phyloP scores from a whole-genome alignment of 2,329 filamentous ascomycete genomes.

The Emergomyces africanus region DNA sequence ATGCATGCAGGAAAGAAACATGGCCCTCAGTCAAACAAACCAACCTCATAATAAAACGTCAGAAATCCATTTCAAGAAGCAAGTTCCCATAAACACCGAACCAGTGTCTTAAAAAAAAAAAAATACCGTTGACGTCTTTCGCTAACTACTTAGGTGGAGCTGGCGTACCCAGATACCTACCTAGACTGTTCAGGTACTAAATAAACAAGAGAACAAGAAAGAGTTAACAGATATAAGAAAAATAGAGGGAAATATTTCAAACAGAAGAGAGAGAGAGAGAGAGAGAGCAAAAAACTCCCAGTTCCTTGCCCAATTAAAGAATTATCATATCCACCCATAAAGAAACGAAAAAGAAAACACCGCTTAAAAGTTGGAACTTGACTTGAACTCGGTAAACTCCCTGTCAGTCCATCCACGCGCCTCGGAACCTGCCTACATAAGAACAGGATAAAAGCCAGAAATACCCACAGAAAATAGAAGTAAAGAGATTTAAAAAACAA shows the following conservation, averaged over 20 bases:
- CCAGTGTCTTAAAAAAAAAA: conserved; percentile 4
- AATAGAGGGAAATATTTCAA: background rate
- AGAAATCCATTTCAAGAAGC: too few species aligned
- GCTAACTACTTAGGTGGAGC: background rate
- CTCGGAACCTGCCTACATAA: background rate
- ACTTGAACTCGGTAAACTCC: background rate
- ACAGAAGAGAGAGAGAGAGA: background rate
- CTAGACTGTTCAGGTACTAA: background rate
- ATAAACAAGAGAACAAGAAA: background rate
- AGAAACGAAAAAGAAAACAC: background rate
- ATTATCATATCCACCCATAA: background rate
- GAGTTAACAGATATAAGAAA: background rate
- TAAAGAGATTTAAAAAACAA: background rate
- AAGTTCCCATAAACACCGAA: too few species aligned
- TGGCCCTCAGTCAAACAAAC: too few species aligned
- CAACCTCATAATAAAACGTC: too few species aligned
- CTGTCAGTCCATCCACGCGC: background rate
- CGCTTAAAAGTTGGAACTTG: background rate
- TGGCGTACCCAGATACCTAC: background rate
- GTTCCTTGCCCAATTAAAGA: background rate
- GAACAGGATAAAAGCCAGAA: background rate
- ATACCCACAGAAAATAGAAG: background rate
- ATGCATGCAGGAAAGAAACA: too few species aligned
- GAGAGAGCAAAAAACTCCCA: too few species aligned
- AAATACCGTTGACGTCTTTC: background rate